Percentiles rank a stretch among this genome's conserved stretches.
Evolutionary conservation across 2,329 filamentous ascomycete species (phyloP).

Genomic region (Colletotrichum zoysiae): DNA sequence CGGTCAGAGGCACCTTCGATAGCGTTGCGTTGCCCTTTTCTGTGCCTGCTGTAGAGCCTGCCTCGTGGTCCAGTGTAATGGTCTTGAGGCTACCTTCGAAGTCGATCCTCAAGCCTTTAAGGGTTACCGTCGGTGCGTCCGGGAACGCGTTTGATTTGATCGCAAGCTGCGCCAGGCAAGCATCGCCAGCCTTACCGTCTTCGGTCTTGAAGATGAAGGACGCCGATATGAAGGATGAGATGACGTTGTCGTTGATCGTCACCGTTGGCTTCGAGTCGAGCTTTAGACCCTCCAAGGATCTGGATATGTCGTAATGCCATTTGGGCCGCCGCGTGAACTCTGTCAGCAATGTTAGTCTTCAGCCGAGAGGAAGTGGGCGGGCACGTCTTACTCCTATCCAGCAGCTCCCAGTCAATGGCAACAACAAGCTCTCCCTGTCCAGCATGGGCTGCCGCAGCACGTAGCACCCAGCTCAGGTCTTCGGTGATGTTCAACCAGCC

Average conservation of each 20-base stretch:
- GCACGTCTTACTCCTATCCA: slow-evolving; percentile 66
- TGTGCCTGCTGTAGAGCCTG: slow-evolving; percentile 31
- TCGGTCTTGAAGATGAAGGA: slow-evolving; percentile 70
- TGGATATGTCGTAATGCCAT: slow-evolving; percentile 73
- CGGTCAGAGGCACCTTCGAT: slow-evolving; percentile 47
- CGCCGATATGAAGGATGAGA: slow-evolving; percentile 66
- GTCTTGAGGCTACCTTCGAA: slow-evolving; percentile 71
- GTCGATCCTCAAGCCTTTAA: slow-evolving; percentile 65
- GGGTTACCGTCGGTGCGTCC: slow-evolving; percentile 63
- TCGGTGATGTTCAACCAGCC: slow-evolving; percentile 72
- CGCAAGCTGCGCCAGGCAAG: slow-evolving; percentile 67
- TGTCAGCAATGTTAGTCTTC: slow-evolving; percentile 42
- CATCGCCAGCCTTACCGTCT: slow-evolving; percentile 72
- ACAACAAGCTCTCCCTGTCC: slow-evolving; percentile 69
- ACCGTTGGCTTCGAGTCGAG: slow-evolving; percentile 62
- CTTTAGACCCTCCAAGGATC: slow-evolving; percentile 65
- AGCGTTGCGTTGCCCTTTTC: slow-evolving; percentile 45
- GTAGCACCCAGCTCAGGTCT: slow-evolving; percentile 71
- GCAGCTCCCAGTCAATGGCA: slow-evolving; percentile 74
- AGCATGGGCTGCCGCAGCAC: slow-evolving; percentile 66
- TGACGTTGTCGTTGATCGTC: slow-evolving; percentile 62
- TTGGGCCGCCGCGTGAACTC: slow-evolving; percentile 66
- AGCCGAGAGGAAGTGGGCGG: background rate
- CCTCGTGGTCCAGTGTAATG: slow-evolving; percentile 63
- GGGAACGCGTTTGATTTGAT: slow-evolving; percentile 68